phyloP scores from a whole-genome alignment of 441 rosid species.

The Pelargonium cotyledonis region DNA sequence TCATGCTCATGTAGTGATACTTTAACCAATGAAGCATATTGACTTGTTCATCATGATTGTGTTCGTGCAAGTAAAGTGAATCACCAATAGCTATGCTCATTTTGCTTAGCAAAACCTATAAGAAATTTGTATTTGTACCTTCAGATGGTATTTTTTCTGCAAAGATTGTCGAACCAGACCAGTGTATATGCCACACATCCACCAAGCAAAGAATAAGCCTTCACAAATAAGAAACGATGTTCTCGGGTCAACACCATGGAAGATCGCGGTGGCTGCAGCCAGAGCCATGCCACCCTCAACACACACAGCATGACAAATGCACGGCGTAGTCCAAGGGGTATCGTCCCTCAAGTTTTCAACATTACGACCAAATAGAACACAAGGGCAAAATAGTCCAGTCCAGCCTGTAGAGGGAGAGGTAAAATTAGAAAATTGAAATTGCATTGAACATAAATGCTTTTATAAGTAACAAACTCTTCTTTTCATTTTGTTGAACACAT shows the following conservation, averaged over 20 bases:
- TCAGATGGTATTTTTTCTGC: conserved; percentile 63
- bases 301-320: conserved; percentile 55
- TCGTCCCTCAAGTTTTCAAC: conserved; percentile 57
- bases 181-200: conserved; percentile 78
- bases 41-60: no score
- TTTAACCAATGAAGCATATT: not conserved
- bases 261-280: conserved; percentile 43
- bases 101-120: no score
- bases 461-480: not conserved
- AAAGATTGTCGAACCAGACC: conserved; percentile 53
- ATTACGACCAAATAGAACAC: conserved; percentile 66
- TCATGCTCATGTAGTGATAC: not conserved
- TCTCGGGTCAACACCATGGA: conserved; percentile 56
- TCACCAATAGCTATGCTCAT: no score
- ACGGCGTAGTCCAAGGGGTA: conserved; percentile 55
- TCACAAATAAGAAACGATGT: conserved; percentile 55
- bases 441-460: conserved; percentile 2
- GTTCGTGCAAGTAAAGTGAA: no score
- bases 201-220: conserved; percentile 70
- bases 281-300: conserved; percentile 60
- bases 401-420: conserved; percentile 36
- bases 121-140: conserved; percentile 28
- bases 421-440: not conserved
- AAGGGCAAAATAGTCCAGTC: conserved; percentile 67
- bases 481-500: no score